Base-by-base conservation (phyloP, 305 asterid species). In the Fraxinus greggii region DNA sequence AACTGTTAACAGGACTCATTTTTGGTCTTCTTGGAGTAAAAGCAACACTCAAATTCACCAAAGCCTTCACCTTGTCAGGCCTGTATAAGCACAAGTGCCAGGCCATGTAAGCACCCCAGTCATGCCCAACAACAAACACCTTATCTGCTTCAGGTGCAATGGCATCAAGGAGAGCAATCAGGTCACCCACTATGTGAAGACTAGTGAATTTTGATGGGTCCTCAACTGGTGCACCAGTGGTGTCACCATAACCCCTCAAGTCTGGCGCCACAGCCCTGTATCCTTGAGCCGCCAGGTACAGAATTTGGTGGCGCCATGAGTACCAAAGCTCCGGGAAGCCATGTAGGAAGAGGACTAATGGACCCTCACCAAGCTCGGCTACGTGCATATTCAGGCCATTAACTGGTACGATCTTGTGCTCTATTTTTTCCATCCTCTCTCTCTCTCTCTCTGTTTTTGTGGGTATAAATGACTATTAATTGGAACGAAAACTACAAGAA, bases 311-410 rank as follows among this genome's bases (percentile, higher is more conserved):
- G 75, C 92, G 92, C 94, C 92, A 89, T 5, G 94, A 86, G 88
- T 88, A 90, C 92, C 92, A 90, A 29, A 90, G 90, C 78, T 89
- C 92, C 1, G 94, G 93, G 84, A 90, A 90, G 65, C 94, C 92
- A 82, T 90, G 94, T 19, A 91, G 1, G 86, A 91, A 85, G 88
- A 91, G 92, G 88, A 91, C 83, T n/a, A 85, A 0, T 0, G 94
- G 92, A 63, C 94, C 92, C 79, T 88, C 35, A 7, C 94, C 94
- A 35, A 89, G 24, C 79, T 87, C 91, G 1, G 92, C 94, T 0
- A 89, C 87, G 86, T 89, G 94, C 84, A 89, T 87, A 5, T 83
- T 84, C n/a, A 91, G 83, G 51, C 91, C 91, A 40, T 88, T 88
- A 17, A 88, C 75, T 17, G 87, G 56, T 2, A 89, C 3, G 70